A percentile compares a stretch with the other conserved stretches of the same genome.
Conservation (phyloP, 2,329 filamentous ascomycete genomes). For the Incumbomyces delicatus region DNA sequence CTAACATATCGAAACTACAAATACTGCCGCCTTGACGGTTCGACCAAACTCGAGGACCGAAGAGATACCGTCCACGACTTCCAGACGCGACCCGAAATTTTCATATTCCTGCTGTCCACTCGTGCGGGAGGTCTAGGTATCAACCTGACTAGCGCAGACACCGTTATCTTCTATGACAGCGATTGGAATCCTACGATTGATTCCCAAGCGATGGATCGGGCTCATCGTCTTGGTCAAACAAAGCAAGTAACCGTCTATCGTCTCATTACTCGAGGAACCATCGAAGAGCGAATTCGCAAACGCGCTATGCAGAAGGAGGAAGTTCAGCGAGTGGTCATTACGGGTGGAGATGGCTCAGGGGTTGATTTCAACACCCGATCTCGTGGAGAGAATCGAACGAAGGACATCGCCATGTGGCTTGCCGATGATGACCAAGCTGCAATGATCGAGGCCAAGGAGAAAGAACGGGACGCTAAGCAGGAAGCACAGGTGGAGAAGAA, state of each 20-base stretch:
- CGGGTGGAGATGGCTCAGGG: conserved; percentile 68
- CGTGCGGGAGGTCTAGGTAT: conserved; percentile 96
- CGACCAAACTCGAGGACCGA: conserved; percentile 92
- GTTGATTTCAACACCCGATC: conserved; percentile 94
- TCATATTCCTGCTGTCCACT: conserved; percentile 92
- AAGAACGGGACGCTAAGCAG: conserved; percentile 63
- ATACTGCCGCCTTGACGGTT: conserved; percentile 91
- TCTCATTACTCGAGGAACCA: conserved; percentile 90
- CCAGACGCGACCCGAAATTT: conserved; percentile 88
- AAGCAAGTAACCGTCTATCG: conserved; percentile 94
- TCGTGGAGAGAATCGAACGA: conserved; percentile 81
- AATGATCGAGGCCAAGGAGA: conserved; percentile 84
- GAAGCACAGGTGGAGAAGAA: conserved; percentile 47
- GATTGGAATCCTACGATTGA: conserved; percentile 99
- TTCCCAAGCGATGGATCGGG: conserved; percentile 97
- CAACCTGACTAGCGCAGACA: conserved; percentile 92
- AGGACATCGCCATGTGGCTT: conserved; percentile 98
- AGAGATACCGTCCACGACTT: conserved; percentile 95
- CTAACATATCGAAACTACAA: conserved; percentile 98
- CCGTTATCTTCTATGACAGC: conserved; percentile 98
- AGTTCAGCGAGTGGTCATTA: conserved; percentile 93
- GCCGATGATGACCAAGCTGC: conserved; percentile 95
- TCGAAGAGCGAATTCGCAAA: conserved; percentile 96
- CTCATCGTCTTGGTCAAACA: conserved; percentile 93
- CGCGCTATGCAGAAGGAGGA: conserved; percentile 96